Base-by-base conservation (phyloP, 192 early-diverging fungal species). In the Coemansia sp. region DNA sequence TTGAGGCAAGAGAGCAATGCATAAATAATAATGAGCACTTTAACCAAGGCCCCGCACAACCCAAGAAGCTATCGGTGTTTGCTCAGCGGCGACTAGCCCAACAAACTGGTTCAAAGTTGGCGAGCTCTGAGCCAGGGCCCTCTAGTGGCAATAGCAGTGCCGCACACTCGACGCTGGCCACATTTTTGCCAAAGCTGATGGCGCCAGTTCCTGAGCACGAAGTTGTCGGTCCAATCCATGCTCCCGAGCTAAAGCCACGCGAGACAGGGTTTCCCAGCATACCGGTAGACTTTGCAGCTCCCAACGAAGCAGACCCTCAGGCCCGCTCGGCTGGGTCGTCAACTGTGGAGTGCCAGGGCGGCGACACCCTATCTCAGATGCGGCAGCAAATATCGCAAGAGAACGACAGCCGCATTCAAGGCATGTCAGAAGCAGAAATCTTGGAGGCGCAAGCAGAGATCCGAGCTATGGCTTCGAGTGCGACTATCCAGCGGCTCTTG, bases 391-490 rank as follows among this genome's bases (percentile, higher is more conserved):
- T 72, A 35, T 76, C 71, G 40, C 51, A 58, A 21, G 73, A 70
- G 38, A 88, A 53, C 83, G 80, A 46, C 83, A 88, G 66, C 70
- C 89, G 68, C 66, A 83, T 58, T 74, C 88, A 57, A 86, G 89
- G 63, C 43, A 95, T 97, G 95, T 76, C 90, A 1, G 81, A 74
- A 24, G 71, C 81, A 8, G 92, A 95, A 38, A 90, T 94, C 23
- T 60, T 82, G 3, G 85, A 88, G 57, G 90, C 91, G 8, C 84
- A 86, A 7, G 78, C 72, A 14, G 89, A 93, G 55, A 85, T 97
- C 21, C 65, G 85, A 51, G 69, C 73, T 0, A 84, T 84, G 31
- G 61, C 95, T 23, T 86, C 88, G 57, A 85, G 86, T 10, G 85
- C 83, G 11, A 70, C 89, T 1, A 76, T 95, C 33, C 74, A 88